phyloP scores from a whole-genome alignment of 2,329 filamentous ascomycete genomes.

The Nemania sp. region DNA sequence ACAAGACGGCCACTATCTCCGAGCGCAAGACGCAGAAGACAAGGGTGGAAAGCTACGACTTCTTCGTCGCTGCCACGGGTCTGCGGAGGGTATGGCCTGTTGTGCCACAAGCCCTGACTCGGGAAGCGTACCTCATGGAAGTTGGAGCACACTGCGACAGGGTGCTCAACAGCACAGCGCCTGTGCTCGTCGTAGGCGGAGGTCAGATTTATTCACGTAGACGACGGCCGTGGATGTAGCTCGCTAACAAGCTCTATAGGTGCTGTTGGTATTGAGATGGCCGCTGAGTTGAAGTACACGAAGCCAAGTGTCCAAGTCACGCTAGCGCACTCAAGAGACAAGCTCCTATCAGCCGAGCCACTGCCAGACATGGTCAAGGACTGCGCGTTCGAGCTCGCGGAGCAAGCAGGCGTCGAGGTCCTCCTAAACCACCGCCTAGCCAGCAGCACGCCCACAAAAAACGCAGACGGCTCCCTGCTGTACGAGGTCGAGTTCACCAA shows the following conservation, averaged over 20 bases:
- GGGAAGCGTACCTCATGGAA: conserved; percentile 73
- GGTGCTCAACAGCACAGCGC: conserved; percentile 64
- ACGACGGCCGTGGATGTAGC: background rate
- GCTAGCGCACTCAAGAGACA: conserved; percentile 77
- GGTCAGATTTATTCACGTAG: conserved; percentile 54
- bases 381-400: conserved; percentile 67
- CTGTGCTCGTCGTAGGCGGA: conserved; percentile 80
- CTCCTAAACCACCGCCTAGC: conserved; percentile 71
- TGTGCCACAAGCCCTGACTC: conserved; percentile 74
- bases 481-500: conserved; percentile 70
- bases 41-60: conserved; percentile 73
- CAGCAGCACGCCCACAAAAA: conserved; percentile 59
- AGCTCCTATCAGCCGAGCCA: conserved; percentile 78
- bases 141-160: conserved; percentile 68
- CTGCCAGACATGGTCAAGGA: conserved; percentile 78
- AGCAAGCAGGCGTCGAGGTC: conserved; percentile 73
- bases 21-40: conserved; percentile 59
- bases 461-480: conserved; percentile 55
- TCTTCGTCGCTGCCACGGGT: conserved; percentile 78
- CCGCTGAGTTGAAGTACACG: conserved; percentile 78
- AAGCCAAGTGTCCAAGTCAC: conserved; percentile 75
- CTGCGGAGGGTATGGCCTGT: conserved; percentile 77
- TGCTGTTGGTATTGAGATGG: conserved; percentile 86
- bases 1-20: conserved; percentile 69
- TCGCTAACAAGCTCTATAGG: conserved; percentile 49